Base-by-base conservation (phyloP, 108 stramenopile genomes). In the Cyclotella atomus region DNA sequence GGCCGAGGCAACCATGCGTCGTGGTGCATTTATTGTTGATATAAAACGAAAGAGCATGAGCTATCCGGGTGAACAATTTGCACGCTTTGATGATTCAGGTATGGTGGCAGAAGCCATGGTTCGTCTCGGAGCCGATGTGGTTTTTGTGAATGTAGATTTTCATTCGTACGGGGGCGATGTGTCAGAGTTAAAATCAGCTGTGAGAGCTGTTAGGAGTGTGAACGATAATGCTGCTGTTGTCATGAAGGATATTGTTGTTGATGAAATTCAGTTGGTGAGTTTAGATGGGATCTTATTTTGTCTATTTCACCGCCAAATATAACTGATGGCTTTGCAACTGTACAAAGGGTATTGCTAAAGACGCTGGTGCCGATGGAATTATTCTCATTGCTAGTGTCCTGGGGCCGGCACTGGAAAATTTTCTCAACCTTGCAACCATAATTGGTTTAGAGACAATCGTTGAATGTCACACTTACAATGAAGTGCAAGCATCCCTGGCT, bases 231-330 rank as follows among this genome's bases (percentile, higher is more conserved):
- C 91, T 24, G 92, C 95, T 2, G 92, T 95, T 12, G 90, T 95
- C 25, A 92, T 95, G 92, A 95, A 95, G 65, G 95, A 95, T 65
- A 92, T 95, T 76, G 91, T 95, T 24, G 92, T 95, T 52, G 95
- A 95, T 66, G 95, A 95, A 67, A 87, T 95, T 44, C 95, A 95
- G 66, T 64, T 95, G 20, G 60, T 61, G 29, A 61, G 60, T 41
- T 10, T 2, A 17, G 29, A 38, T 61, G 36, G n/a, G n/a, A n/a
- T n/a, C n/a, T n/a, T n/a, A n/a, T n/a, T n/a, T n/a, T n/a, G n/a
- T n/a, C n/a, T n/a, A n/a, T n/a, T n/a, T n/a, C n/a, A n/a, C n/a
- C n/a, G n/a, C n/a, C n/a, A n/a, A n/a, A n/a, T n/a, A n/a, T n/a
- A n/a, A n/a, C n/a, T n/a, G n/a, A n/a, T n/a, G n/a, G n/a, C n/a